Evolutionary conservation across 345 rosid genomes (phyloP).

Genomic region (Arabidopsis thaliana): DNA sequence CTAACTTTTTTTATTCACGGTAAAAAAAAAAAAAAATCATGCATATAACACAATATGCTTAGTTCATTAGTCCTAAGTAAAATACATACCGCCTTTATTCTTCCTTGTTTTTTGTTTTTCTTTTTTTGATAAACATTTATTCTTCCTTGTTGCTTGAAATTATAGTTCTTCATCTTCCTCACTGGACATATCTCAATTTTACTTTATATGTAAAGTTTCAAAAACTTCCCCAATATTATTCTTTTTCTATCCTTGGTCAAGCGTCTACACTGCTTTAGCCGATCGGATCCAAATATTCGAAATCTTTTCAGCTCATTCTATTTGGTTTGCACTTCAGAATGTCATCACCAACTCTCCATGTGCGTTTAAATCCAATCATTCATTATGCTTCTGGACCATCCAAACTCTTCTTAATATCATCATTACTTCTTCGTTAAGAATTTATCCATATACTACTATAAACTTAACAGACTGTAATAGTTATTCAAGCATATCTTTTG

Average conservation of each 20-base stretch:
- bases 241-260: conserved; percentile 23
- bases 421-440: conserved; percentile 4
- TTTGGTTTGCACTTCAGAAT: conserved; percentile 26
- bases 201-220: background rate
- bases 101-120: no score
- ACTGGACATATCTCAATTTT: no score
- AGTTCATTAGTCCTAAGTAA: no score
- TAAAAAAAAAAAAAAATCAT: no score
- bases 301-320: conserved; percentile 35
- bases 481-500: background rate
- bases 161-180: no score
- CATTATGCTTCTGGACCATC: conserved; percentile 29
- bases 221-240: background rate
- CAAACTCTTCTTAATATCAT: conserved; percentile 15
- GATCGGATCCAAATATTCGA: conserved; percentile 34
- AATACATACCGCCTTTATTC: no score
- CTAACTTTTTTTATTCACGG: no score
- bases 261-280: conserved; percentile 28
- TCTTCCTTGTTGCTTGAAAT: no score
- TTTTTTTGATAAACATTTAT: no score
- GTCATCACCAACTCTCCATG: conserved; percentile 34
- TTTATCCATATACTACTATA: background rate
- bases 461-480: background rate
- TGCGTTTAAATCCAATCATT: conserved; percentile 34
- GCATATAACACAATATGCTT: no score